phyloP scores from a whole-genome alignment of 495 filamentous ascomycete species.

The Echria macrotheca region DNA sequence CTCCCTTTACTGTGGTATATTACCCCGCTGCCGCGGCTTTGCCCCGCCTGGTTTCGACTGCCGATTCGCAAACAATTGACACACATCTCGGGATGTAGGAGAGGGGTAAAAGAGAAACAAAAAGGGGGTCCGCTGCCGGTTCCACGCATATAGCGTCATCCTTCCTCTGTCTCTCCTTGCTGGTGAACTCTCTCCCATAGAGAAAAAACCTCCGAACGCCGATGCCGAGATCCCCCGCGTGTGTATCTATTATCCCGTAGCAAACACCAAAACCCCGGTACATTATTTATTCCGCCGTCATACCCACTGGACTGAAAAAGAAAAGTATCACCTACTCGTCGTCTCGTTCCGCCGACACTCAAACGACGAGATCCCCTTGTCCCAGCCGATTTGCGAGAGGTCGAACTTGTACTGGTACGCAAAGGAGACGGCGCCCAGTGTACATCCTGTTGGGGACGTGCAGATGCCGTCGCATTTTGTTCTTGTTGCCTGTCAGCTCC shows the following conservation, averaged over 20 bases:
- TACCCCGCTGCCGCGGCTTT: slow-evolving; percentile 9
- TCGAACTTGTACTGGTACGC: slow-evolving; percentile 33
- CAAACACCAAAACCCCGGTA: no score
- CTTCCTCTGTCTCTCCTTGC: no score
- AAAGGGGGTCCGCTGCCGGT: no score
- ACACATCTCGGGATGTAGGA: no score
- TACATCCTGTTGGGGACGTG: slow-evolving; percentile 42
- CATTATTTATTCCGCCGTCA: no score
- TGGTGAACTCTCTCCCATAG: no score
- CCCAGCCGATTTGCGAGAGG: slow-evolving; percentile 31
- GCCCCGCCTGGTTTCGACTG: slow-evolving; percentile 3
- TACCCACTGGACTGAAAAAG: no score
- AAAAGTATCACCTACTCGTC: no score
- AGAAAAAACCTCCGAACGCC: slow-evolving; percentile 10
- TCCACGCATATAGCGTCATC: no score
- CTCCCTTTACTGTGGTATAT: no score
- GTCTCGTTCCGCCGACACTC: slow-evolving; percentile 28
- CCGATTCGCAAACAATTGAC: no score
- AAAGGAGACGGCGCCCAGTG: slow-evolving; percentile 33
- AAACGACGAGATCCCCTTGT: slow-evolving; percentile 33
- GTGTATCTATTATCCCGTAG: no score
- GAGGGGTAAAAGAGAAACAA: slow-evolving; percentile 10
- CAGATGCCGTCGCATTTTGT: slow-evolving; percentile 32
- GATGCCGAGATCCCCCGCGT: slow-evolving; percentile 8
- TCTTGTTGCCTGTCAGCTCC: background rate